phyloP scores from a whole-genome alignment of 1,284 basidiomycete genomes.

The Ustilago sp. region DNA sequence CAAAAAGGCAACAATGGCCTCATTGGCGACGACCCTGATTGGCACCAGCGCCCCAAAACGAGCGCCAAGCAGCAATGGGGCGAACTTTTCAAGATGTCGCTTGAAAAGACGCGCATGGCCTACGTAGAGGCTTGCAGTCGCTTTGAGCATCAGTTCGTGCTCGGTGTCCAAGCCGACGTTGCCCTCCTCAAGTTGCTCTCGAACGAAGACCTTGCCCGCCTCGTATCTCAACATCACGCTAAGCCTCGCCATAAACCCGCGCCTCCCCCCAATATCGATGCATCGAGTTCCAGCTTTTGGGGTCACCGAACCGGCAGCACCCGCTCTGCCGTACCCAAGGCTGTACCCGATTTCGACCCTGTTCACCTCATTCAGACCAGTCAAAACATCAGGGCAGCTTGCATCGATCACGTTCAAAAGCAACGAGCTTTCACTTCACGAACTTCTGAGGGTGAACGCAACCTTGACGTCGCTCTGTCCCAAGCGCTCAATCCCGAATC shows the following conservation, averaged over 20 bases:
- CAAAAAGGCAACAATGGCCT: constrained; percentile 27
- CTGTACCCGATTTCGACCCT: constrained; percentile 19
- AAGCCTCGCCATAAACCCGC: constrained; percentile 19
- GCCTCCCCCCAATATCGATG: not conserved
- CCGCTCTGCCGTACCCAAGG: not conserved
- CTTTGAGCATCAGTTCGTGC: constrained; percentile 21
- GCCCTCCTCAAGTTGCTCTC: constrained; percentile 18
- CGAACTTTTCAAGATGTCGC: constrained; percentile 17
- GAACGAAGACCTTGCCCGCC: not conserved
- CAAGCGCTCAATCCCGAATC: constrained; percentile 38
- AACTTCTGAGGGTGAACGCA: constrained; percentile 1
- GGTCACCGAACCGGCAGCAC: constrained; percentile 1
- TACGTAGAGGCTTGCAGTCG: constrained; percentile 34
- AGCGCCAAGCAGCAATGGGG: constrained; percentile 26
- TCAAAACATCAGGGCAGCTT: constrained; percentile 21
- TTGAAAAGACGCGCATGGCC: constrained; percentile 23
- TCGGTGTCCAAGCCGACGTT: constrained; percentile 22
- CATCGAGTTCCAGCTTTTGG: constrained; percentile 6
- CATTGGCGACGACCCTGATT: constrained; percentile 31
- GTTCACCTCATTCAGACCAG: constrained; percentile 24
- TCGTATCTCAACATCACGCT: constrained; percentile 10
- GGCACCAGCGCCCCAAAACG: constrained; percentile 10
- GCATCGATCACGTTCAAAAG: constrained; percentile 15
- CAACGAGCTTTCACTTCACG: not conserved
- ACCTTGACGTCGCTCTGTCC: constrained; percentile 17